phyloP scores from a whole-genome alignment of 2,329 filamentous ascomycete genomes.

The Scopulariopsis brevicaulis region DNA sequence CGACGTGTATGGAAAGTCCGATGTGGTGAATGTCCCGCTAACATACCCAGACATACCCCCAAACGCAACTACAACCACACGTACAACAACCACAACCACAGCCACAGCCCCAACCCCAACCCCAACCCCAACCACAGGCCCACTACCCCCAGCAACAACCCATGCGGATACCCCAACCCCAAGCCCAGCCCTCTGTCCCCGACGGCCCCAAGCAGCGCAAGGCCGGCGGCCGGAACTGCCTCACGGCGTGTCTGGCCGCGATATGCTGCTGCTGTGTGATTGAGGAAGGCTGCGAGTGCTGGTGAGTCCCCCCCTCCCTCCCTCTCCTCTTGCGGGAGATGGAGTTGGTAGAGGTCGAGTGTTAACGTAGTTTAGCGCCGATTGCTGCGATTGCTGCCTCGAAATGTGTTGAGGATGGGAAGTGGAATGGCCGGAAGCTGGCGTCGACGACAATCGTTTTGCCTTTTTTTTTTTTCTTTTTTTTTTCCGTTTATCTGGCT shows the following conservation, averaged over 20 bases:
- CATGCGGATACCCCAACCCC: constrained; percentile 25
- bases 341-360: background rate
- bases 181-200: constrained; percentile 21
- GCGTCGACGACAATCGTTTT: too few species aligned
- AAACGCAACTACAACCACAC: constrained; percentile 6
- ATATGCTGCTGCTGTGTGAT: constrained; percentile 39
- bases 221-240: constrained; percentile 27
- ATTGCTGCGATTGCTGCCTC: constrained; percentile 27
- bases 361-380: constrained; percentile 16
- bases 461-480: too few species aligned
- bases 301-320: constrained; percentile 19
- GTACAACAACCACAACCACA: background rate
- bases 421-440: background rate
- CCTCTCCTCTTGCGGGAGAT: background rate
- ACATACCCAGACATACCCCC: constrained; percentile 7
- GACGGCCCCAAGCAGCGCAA: constrained; percentile 15
- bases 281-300: constrained; percentile 39
- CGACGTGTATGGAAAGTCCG: background rate
- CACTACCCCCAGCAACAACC: constrained; percentile 21
- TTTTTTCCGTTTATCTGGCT: too few species aligned
- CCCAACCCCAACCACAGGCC: constrained; percentile 15
- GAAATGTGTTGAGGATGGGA: constrained; percentile 10
- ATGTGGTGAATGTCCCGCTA: constrained; percentile 12
- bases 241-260: constrained; percentile 33
- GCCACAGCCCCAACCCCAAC: constrained; percentile 10